phyloP scores from a whole-genome alignment of 176 grass and related monocot species.

The Stipa capillata region DNA sequence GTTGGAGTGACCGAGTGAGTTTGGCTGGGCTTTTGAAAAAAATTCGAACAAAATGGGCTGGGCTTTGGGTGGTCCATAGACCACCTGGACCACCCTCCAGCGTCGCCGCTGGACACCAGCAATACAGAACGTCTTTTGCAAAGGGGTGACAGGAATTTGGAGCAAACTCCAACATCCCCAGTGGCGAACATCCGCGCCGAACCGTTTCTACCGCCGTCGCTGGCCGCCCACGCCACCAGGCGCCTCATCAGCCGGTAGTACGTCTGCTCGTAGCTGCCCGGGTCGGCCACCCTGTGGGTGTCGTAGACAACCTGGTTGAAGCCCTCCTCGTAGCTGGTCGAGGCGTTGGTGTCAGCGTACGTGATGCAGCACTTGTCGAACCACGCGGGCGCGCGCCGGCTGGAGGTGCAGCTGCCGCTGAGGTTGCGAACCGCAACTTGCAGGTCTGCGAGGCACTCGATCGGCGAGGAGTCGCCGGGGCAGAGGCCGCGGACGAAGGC shows the following conservation, averaged over 20 bases:
- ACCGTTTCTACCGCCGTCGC: not conserved
- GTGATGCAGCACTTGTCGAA: constrained; percentile 9
- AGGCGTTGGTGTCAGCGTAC: constrained; percentile 30
- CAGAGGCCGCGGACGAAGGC: constrained; percentile 32
- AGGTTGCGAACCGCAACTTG: not conserved
- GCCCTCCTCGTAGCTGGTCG: not conserved
- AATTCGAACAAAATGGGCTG: too few species aligned
- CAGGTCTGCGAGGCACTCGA: constrained; percentile 22
- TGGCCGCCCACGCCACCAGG: constrained; percentile 3
- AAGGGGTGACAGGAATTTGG: too few species aligned
- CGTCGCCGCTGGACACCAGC: too few species aligned
- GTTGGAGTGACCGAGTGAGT: too few species aligned
- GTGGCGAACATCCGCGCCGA: not conserved
- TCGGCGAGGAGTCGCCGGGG: not conserved
- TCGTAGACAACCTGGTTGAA: not conserved
- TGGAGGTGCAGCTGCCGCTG: not conserved
- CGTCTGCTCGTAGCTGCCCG: not conserved
- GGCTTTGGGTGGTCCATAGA: too few species aligned
- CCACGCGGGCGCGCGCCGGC: constrained; percentile 12
- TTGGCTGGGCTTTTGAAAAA: too few species aligned
- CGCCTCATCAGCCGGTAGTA: constrained; percentile 22
- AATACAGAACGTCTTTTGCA: too few species aligned
- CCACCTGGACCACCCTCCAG: too few species aligned
- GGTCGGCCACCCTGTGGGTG: not conserved
- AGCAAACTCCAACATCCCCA: too few species aligned